Base-by-base conservation (phyloP, 345 rosid species). In the Acer saccharum region DNA sequence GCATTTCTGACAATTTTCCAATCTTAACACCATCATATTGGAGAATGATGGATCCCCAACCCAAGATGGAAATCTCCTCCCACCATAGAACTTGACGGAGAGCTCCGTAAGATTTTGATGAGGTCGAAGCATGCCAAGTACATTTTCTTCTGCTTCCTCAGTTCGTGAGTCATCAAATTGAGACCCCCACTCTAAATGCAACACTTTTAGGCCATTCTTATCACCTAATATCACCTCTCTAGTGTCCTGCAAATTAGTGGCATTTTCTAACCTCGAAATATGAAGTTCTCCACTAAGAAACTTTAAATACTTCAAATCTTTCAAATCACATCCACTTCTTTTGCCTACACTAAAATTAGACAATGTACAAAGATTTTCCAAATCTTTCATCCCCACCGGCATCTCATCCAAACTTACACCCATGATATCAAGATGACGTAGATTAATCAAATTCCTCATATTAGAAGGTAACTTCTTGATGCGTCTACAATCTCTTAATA, bases 31-130 rank as follows among this genome's bases (percentile, higher is more conserved):
- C 11, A 6, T 8, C 20, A 65, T 29, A 13, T 65, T 65, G 11
- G 68, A 65, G 44, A 65, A 29, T 65, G 9, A 27, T 29, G 68
- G 68, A 65, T 65, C 68, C 12, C 68, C 68, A 14, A 65, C 25
- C 68, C 68, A 65, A 65, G 44, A 65, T 2, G 68, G 20, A 29
- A 65, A 32, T 2, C 41, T 16, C 4, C 1, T 14, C 1, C 68
- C 44, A 65, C 68, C 68, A 65, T 65, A 65, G 18, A 14, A 4
- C 5, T 65, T 65, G 18, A 65, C 10, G 3, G 18, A 13, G 20
- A 64, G 68, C 68, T 27, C 68, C 14, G 12, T 13, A 4, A 27
- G 2, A 64, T 64, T 29, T 64, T 1, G 1, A 4, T 64, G 68
- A 13, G 68, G 68, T 29, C 3, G 68, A 0, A 29, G 41, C 43